Conservation (phyloP, 177 flowering plant species). For the Vitis hybrid region DNA sequence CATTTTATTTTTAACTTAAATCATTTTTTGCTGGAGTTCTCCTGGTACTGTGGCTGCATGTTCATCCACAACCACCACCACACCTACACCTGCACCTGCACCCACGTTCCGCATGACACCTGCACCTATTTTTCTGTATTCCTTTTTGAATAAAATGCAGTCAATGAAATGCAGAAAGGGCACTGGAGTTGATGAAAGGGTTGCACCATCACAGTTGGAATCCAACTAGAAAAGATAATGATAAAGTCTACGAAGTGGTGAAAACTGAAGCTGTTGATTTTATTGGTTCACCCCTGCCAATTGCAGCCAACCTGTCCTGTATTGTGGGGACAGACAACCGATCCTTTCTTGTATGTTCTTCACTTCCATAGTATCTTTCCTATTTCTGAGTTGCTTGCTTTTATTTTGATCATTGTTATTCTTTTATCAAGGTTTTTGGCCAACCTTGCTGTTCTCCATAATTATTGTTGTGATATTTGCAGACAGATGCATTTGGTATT, state of each 20-base stretch:
- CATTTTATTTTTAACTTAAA: not conserved
- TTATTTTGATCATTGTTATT: not conserved
- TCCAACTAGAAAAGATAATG: not conserved
- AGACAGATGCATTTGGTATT: not conserved
- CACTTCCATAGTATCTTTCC: not conserved
- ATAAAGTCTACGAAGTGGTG: constrained; percentile 3
- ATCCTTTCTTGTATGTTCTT: constrained; percentile 26
- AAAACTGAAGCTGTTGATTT: constrained; percentile 17
- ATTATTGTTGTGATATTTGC: not conserved
- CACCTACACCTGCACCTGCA: not conserved
- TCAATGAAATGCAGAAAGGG: constrained; percentile 14
- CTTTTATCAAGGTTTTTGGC: not conserved
- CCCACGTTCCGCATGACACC: not conserved
- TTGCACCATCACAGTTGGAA: constrained; percentile 7
- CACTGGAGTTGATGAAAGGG: constrained; percentile 6
- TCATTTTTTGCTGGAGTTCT: not conserved
- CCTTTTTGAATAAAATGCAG: not conserved
- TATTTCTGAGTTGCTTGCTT: not conserved
- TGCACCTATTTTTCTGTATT: constrained; percentile 1
- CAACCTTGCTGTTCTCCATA: not conserved
- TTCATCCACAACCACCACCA: not conserved
- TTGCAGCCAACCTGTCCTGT: constrained; percentile 14
- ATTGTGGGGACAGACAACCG: constrained; percentile 10
- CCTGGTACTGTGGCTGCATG: not conserved
- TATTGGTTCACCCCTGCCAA: not conserved